These are phyloP conservation scores for Coelastrella sp. DNA, from an alignment of 139 green algal genomes.

Conservation along the genomic window DNA sequence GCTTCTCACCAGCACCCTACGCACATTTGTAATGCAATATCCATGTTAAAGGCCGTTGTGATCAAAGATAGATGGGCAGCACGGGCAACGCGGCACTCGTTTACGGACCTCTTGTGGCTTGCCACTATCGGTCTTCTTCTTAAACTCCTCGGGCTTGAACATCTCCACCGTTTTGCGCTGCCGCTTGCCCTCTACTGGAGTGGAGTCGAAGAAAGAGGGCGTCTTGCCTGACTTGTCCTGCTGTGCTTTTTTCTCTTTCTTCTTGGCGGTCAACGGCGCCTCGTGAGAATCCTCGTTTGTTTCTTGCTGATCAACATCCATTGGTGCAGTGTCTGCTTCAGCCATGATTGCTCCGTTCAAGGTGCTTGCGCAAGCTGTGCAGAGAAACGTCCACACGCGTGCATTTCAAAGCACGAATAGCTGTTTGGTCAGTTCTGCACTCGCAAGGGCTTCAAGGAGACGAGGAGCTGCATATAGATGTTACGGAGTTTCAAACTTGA, in stretches of 20 bases:
- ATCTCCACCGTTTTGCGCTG: conserved; percentile 40
- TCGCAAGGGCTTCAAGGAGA: no score
- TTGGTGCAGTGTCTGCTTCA: not conserved
- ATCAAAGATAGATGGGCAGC: not conserved
- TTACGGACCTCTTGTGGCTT: conserved; percentile 34
- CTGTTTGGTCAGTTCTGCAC: no score
- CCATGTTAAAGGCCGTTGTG: no score
- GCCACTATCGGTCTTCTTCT: not conserved
- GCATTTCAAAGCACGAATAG: no score
- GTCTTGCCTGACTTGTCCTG: conserved; percentile 22
- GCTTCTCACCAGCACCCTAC: conserved; percentile 75
- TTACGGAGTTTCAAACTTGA: no score
- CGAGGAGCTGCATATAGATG: no score
- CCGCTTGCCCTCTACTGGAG: conserved; percentile 34
- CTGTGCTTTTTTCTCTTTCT: conserved; percentile 11
- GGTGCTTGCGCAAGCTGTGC: not conserved
- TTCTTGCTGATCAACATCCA: conserved; percentile 22
- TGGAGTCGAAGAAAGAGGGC: not conserved
- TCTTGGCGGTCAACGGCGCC: not conserved
- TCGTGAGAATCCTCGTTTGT: not conserved
- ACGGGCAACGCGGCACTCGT: not conserved
- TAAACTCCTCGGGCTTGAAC: not conserved
- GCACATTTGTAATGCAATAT: not conserved
- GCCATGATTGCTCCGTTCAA: not conserved
- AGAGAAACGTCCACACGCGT: no score